Conservation (phyloP, 1,284 basidiomycete genomes). For the Agaricales sp. region DNA sequence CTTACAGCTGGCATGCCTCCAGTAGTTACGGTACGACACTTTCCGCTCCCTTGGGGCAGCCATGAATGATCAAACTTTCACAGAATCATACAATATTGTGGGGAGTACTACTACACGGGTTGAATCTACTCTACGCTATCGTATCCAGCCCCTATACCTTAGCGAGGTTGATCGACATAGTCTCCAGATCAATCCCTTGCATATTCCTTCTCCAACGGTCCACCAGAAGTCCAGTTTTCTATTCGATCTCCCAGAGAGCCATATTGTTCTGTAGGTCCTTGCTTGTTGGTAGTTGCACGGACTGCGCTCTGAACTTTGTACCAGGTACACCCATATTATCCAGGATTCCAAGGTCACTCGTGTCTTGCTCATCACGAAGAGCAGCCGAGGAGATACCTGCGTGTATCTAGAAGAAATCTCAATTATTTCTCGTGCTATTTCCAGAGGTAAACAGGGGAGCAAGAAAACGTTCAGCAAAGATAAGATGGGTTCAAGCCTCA, state of each 20-base stretch:
- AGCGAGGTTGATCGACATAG: conserved; percentile 30
- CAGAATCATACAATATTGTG: conserved; percentile 10
- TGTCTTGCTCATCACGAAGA: neutral
- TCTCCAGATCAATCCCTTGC: conserved; percentile 25
- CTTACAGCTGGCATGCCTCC: no score
- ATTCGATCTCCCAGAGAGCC: neutral
- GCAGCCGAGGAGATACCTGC: neutral
- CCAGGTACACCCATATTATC: neutral
- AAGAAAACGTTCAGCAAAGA: conserved; percentile 18
- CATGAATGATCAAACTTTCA: no score
- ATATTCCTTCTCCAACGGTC: conserved; percentile 23
- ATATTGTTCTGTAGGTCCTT: neutral
- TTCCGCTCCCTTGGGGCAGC: no score
- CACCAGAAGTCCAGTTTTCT: neutral
- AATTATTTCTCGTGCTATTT: neutral
- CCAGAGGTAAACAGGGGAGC: neutral
- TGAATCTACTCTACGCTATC: conserved; percentile 21
- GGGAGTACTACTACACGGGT: conserved; percentile 11
- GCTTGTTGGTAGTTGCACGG: no score
- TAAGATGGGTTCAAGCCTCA: conserved; percentile 31
- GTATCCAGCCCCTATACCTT: conserved; percentile 26
- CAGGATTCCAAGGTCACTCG: neutral
- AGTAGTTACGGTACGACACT: no score
- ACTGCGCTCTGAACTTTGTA: neutral
- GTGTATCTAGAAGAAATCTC: neutral